Base-by-base conservation (phyloP, 2,329 filamentous ascomycete genomes). In the Talaromyces rugulosus region DNA sequence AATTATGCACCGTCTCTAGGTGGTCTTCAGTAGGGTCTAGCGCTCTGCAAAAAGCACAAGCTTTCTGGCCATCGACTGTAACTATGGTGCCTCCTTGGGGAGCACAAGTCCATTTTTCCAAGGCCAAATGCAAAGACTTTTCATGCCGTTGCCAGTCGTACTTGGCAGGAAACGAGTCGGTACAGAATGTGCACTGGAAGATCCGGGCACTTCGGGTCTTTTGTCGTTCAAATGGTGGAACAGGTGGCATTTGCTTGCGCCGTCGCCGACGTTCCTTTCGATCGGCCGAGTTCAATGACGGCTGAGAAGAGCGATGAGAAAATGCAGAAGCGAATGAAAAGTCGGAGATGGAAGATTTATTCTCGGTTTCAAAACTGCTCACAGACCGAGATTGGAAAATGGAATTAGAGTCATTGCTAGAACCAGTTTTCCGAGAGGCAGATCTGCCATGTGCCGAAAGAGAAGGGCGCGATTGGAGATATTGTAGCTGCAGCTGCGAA, bases 141-240 rank as follows among this genome's bases (percentile, higher is more conserved):
- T 86, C 83, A 66, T 86, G 83, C 18, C 83, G 77, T 55, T 83
- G 82, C 83, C 83, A 85, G 70, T 85, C 83, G 70, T 85, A 85
- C 63, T 85, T 85, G 23, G 81, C 80, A 56, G 80, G 77, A 68
- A 85, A 85, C 0, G 80, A 80, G 64, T 85, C 83, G 14, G 81
- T 80, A 66, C 83, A 85, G 70, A 85, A 85, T 1, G 83, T 85
- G 68, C 83, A 85, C 68, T 85, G 82, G 65, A 82, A 85, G 31
- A 82, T 81, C 36, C 83, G 80, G 59, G 72, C 72, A 57, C 70
- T 71, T 59, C 74, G 70, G 55, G 72, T 69, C 65, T 80, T 82
- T 63, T 69, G 74, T 65, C 73, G 75, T 63, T 74, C 73, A 61
- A 77, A 74, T 23, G 67, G 70, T 53, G 74, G 77, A 62, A 75